Conservation (phyloP, 345 rosid species). For the Populus nigra region DNA sequence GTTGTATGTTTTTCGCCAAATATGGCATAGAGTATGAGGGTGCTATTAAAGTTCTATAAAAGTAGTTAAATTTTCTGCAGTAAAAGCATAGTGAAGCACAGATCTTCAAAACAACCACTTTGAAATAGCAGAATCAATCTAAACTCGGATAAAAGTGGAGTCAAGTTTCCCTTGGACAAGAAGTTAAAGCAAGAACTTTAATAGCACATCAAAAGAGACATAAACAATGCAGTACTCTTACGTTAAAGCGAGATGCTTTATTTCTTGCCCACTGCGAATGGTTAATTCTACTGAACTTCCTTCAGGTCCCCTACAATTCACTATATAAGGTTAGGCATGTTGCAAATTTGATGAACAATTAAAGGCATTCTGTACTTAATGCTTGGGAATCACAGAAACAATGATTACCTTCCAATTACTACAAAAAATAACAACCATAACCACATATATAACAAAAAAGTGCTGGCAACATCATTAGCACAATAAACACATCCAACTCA, state of each 20-base stretch:
- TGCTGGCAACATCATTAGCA: too few species aligned
- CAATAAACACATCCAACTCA: too few species aligned
- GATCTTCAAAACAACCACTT: background rate
- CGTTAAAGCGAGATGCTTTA: conserved; percentile 66
- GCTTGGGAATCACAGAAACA: too few species aligned
- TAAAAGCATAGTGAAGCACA: conserved; percentile 1
- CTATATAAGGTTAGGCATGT: conserved; percentile 15
- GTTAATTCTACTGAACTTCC: conserved; percentile 83
- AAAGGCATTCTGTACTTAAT: too few species aligned
- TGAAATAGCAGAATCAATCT: background rate
- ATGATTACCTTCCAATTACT: too few species aligned
- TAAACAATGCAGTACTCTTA: conserved; percentile 25
- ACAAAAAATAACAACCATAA: too few species aligned
- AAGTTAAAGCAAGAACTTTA: background rate
- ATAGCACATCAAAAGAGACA: background rate
- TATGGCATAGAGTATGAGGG: too few species aligned
- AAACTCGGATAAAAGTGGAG: background rate
- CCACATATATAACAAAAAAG: too few species aligned
- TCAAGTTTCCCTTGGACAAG: background rate
- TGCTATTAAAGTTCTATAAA: background rate
- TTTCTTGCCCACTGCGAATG: conserved; percentile 68
- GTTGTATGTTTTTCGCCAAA: too few species aligned
- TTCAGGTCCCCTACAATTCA: conserved; percentile 78
- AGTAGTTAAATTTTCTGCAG: background rate
- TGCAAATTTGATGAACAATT: background rate